Evolutionary conservation across 306 rosid genomes (phyloP).

Genomic region (Benincasa hispida): DNA sequence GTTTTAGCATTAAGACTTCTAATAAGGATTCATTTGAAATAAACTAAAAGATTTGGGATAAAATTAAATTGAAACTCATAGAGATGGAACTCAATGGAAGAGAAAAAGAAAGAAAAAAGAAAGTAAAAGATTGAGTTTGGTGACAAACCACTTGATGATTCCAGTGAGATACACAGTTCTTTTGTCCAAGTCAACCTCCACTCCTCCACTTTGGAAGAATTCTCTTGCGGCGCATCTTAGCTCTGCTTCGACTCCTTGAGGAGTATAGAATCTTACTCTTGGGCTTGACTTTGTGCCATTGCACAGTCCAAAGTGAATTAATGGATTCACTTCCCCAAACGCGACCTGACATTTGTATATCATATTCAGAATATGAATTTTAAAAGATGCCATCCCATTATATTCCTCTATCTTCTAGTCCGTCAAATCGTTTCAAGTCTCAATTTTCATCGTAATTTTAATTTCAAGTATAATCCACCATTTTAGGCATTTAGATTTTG

Average conservation of each 20-base stretch:
- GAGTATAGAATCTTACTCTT: conserved; percentile 53
- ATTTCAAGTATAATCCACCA: background rate
- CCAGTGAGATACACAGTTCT: conserved; percentile 56
- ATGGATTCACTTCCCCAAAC: conserved; percentile 52
- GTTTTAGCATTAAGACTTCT: too few species aligned
- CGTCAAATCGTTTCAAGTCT: too few species aligned
- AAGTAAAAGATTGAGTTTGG: background rate
- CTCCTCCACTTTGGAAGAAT: conserved; percentile 53
- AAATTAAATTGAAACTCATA: too few species aligned
- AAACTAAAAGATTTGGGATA: too few species aligned
- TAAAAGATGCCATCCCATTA: background rate
- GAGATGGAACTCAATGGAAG: background rate
- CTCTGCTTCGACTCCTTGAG: conserved; percentile 62
- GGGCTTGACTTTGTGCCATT: conserved; percentile 84
- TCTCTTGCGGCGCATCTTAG: conserved; percentile 74
- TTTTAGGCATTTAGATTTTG: background rate
- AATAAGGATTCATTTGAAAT: background rate
- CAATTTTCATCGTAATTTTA: background rate
- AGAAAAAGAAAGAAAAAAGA: background rate
- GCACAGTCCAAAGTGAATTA: conserved; percentile 81
- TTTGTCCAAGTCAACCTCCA: conserved; percentile 80
- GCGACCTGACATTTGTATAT: conserved; percentile 35
- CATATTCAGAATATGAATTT: background rate
- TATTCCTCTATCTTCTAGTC: too few species aligned
- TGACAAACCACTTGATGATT: conserved; percentile 59